phyloP scores from a whole-genome alignment of 306 rosid species.

The Trichosanthes truncata region DNA sequence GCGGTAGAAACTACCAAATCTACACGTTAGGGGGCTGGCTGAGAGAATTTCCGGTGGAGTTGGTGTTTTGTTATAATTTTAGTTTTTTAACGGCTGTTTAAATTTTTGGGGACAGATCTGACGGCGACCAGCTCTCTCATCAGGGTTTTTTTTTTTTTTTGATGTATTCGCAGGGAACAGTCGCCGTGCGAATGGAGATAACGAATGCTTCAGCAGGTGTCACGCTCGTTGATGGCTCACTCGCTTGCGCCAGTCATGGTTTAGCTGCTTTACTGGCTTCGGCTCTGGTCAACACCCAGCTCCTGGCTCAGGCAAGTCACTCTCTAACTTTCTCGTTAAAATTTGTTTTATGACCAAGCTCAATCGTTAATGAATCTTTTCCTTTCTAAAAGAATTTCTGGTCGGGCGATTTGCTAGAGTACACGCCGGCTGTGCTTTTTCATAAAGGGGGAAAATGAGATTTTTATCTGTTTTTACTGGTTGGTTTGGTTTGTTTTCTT shows the following conservation, averaged over 20 bases:
- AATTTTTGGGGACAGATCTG: constrained; percentile 31
- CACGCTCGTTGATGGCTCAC: constrained; percentile 41
- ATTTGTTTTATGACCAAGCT: not conserved
- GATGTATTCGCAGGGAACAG: constrained; percentile 14
- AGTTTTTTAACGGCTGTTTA: constrained; percentile 10
- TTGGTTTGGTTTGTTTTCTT: not conserved
- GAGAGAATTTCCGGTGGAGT: not conserved
- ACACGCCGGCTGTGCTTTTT: not conserved
- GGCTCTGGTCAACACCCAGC: constrained; percentile 49
- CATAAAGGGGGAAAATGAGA: not conserved
- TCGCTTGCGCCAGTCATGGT: constrained; percentile 40
- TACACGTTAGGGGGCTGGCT: not conserved
- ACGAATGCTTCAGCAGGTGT: constrained; percentile 32
- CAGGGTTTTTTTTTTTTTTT: not conserved
- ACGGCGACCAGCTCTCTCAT: constrained; percentile 21
- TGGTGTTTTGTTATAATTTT: not conserved
- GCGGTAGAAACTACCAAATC: constrained; percentile 7
- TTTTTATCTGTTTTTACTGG: not conserved
- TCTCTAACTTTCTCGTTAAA: not conserved
- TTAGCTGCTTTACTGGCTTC: constrained; percentile 46
- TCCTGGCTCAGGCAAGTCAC: constrained; percentile 43
- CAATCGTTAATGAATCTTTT: not conserved
- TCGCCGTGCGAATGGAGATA: constrained; percentile 49
- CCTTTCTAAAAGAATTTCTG: not conserved
- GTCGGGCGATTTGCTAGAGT: not conserved